Base-by-base conservation (phyloP, 129 eudicot species). In the Flaveria sonorensis region DNA sequence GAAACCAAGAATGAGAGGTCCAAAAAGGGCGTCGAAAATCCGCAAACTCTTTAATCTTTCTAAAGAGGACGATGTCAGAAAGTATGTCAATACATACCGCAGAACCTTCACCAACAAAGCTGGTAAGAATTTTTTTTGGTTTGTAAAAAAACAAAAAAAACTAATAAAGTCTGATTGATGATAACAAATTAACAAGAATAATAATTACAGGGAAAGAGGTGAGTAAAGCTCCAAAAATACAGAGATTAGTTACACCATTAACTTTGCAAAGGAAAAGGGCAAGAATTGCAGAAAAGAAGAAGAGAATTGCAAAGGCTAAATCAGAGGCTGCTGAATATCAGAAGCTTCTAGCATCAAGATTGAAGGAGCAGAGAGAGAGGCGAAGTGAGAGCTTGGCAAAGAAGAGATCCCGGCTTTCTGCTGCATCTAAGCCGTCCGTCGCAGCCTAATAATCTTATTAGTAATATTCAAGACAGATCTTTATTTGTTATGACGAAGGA, bases 241-340 rank as follows among this genome's bases (percentile, higher is more conserved):
- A 90, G 82, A 84, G 96, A 81, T 81, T 90, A 62, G 96, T 90
- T 4, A 90, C 96, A 15, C 96, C 96, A 9, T 83, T 90, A 85
- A 90, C 96, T 11, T 48, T 90, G 83, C 96, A 90, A 68, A 86
- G 96, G 86, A 90, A 90, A 85, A 45, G 96, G 7, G 96, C 96
- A n/a, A 90, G 96, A 85, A 87, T 87, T 79, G 86, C 92, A 0
- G 90, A 90, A 47, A 90, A 90, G 89, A 90, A 90, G 87, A 88
- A 90, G 84, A 87, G 90, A 45, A 85, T 87, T 75, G 89, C 87
- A 10, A 90, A 90, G 87, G 92, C 96, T 57, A 87, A 90, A 80
- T 65, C 92, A 0, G 96, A 90, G 68, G 96, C 92, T 18, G 96
- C 96, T 7, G 96, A 90, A 0, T 90, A 87, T 81, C 92, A 90